phyloP scores from a whole-genome alignment of 768 basidiomycete species.

The Daedaleopsis nitida region DNA sequence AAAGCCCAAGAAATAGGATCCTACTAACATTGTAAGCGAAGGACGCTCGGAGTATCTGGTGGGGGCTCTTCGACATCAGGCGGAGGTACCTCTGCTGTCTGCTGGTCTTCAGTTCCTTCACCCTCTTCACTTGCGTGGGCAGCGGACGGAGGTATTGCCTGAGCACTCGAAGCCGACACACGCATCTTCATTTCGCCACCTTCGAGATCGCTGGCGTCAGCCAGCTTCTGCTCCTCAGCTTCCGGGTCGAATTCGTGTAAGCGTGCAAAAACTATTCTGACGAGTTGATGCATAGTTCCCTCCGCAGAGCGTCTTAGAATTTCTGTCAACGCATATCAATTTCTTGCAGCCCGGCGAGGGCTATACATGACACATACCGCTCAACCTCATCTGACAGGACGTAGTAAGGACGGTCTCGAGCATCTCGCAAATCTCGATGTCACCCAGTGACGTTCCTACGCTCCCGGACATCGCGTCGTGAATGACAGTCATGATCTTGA shows the following conservation, averaged over 20 bases:
- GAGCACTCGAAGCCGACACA: constrained; percentile 39
- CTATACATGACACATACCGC: constrained; percentile 53
- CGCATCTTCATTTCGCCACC: constrained; percentile 65
- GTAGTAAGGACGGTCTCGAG: constrained; percentile 96
- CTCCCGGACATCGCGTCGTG: constrained; percentile 75
- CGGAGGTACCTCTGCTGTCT: neutral
- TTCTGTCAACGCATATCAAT: constrained; percentile 49
- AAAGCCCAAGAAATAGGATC: neutral
- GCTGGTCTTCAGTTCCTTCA: neutral
- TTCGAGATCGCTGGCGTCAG: constrained; percentile 46
- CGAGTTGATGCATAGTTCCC: constrained; percentile 84
- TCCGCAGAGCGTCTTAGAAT: constrained; percentile 87
- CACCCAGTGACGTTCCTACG: constrained; percentile 75
- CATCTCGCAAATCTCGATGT: constrained; percentile 97
- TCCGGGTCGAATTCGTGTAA: constrained; percentile 67
- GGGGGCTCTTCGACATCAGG: neutral
- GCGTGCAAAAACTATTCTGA: constrained; percentile 77
- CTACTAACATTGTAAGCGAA: constrained; percentile 1
- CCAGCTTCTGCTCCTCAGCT: constrained; percentile 68
- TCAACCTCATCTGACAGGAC: constrained; percentile 95
- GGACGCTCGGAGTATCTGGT: constrained; percentile 27
- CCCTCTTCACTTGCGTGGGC: neutral
- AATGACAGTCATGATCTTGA: constrained; percentile 90
- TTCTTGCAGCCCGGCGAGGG: neutral
- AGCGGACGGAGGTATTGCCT: neutral